phyloP scores from a whole-genome alignment of 768 basidiomycete species.

The Royoungia palumana region DNA sequence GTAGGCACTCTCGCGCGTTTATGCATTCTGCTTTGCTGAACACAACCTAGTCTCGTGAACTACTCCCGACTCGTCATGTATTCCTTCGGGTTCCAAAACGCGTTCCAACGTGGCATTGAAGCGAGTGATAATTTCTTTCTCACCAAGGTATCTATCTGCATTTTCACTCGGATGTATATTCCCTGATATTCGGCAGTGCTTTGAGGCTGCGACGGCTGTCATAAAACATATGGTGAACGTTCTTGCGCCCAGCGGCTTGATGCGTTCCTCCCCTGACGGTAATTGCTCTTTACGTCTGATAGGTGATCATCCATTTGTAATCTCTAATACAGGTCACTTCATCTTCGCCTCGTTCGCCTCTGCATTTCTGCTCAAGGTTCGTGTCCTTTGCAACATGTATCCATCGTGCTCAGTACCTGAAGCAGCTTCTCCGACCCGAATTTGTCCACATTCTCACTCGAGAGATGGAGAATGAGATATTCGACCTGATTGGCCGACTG shows the following conservation, averaged over 20 bases:
- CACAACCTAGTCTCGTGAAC: conserved; percentile 52
- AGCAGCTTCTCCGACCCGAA: conserved; percentile 68
- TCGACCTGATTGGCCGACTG: conserved; percentile 65
- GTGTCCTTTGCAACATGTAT: conserved; percentile 3
- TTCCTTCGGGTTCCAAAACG: conserved; percentile 84
- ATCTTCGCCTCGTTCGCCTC: conserved; percentile 79
- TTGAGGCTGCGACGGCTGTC: conserved; percentile 66
- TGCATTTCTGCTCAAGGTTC: conserved; percentile 77
- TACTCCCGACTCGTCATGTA: conserved; percentile 84
- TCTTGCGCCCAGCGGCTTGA: conserved; percentile 67
- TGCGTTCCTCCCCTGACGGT: conserved; percentile 80
- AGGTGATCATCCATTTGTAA: background rate
- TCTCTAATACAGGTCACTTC: conserved; percentile 53
- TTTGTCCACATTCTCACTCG: conserved; percentile 60
- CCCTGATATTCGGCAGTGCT: conserved; percentile 39
- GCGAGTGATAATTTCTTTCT: conserved; percentile 63
- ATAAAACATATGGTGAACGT: conserved; percentile 62
- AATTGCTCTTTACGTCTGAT: conserved; percentile 11
- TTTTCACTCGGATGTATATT: background rate
- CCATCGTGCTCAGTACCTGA: background rate
- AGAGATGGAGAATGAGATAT: conserved; percentile 63
- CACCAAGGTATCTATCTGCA: conserved; percentile 46
- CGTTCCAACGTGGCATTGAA: conserved; percentile 67
- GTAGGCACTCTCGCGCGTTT: conserved; percentile 42
- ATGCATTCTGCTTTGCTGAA: conserved; percentile 7